phyloP scores from a whole-genome alignment of 805 yeast species.

The Metschnikowia gelsemii region DNA sequence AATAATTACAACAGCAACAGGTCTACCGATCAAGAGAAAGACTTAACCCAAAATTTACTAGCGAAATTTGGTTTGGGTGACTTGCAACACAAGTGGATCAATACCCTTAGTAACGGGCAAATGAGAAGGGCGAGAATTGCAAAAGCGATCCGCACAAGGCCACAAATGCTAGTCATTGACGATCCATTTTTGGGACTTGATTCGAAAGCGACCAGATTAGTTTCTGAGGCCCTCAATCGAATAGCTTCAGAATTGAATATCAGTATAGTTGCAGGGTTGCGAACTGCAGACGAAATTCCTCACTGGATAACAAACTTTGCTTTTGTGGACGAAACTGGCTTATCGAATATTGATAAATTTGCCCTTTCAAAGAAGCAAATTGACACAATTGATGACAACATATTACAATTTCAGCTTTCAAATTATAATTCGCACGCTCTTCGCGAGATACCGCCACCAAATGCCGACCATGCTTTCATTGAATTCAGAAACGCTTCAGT shows the following conservation, averaged over 20 bases:
- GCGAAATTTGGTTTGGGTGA: constrained; percentile 53
- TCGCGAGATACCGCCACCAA: background rate
- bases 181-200: constrained; percentile 94
- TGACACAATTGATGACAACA: background rate
- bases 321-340: constrained; percentile 52
- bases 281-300: constrained; percentile 76
- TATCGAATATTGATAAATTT: constrained; percentile 49
- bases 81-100: constrained; percentile 71
- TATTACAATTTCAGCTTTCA: background rate
- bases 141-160: constrained; percentile 60
- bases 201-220: constrained; percentile 61
- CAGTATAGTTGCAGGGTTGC: constrained; percentile 67
- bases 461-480: constrained; percentile 21
- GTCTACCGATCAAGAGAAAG: constrained; percentile 27
- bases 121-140: constrained; percentile 89
- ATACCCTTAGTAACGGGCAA: constrained; percentile 91
- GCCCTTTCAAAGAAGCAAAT: background rate
- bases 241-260: constrained; percentile 43
- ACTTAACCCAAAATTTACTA: constrained; percentile 44
- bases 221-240: constrained; percentile 50
- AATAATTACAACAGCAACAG: constrained; percentile 48
- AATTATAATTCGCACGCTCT: background rate
- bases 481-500: constrained; percentile 64
- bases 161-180: constrained; percentile 70
- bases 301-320: constrained; percentile 76